Conservation (phyloP, 306 rosid species). For the Rubus parviflorus region DNA sequence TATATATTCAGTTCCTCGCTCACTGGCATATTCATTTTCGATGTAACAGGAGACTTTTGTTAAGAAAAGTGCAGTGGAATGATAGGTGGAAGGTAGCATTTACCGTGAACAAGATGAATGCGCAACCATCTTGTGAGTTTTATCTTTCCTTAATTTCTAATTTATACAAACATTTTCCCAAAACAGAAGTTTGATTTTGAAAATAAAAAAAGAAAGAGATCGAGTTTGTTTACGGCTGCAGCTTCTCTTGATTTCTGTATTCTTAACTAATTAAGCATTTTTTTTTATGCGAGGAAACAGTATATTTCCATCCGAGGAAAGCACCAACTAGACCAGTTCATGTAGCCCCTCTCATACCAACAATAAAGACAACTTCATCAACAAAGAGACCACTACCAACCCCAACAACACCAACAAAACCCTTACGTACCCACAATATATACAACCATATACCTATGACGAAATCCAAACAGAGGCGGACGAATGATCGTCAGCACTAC, state of each 20-base stretch:
- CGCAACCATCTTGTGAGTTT: no score
- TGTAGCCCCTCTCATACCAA: not conserved
- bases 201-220: no score
- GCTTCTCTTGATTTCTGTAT: not conserved
- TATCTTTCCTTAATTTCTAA: no score
- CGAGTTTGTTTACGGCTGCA: no score
- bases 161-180: no score
- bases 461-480: slow-evolving; percentile 4
- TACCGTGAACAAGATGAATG: no score
- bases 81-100: no score
- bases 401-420: not conserved
- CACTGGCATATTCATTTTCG: no score
- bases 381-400: not conserved
- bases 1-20: no score
- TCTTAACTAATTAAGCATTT: not conserved
- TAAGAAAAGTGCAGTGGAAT: no score
- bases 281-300: slow-evolving; percentile 12
- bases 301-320: slow-evolving; percentile 12
- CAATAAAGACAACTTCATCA: not conserved
- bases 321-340: not conserved
- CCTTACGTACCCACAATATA: not conserved
- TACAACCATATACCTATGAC: not conserved
- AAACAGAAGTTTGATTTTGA: no score
- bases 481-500: not conserved
- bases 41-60: no score